Evolutionary conservation across 352 stramenopile genomes (phyloP).

Genomic region (Pythium dissimile): DNA sequence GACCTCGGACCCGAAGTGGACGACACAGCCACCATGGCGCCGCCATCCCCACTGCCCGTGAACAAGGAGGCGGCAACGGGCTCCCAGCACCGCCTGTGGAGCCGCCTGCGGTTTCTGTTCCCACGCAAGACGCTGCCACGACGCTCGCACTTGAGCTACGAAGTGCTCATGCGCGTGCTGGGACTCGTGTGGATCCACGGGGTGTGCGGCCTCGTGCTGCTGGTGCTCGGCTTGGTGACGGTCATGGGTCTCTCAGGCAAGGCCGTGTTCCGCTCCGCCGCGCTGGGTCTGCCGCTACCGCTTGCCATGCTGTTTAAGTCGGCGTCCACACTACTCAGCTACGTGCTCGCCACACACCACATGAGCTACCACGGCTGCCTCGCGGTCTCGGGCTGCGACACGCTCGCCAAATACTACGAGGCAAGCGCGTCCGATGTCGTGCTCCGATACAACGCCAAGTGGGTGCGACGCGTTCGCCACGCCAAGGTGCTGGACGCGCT

Average conservation of each 20-base stretch:
- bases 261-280: conserved; percentile 45
- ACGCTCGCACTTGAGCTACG: conserved; percentile 55
- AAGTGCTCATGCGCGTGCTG: conserved; percentile 68
- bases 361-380: conserved; percentile 64
- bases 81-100: conserved; percentile 37
- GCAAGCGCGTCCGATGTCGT: conserved; percentile 44
- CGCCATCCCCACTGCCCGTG: background rate
- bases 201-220: conserved; percentile 44
- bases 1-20: conserved; percentile 43
- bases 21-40: conserved; percentile 16
- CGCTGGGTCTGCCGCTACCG: conserved; percentile 56
- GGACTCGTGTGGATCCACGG: conserved; percentile 69
- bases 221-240: conserved; percentile 46
- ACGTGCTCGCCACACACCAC: conserved; percentile 51
- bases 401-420: conserved; percentile 32
- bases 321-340: conserved; percentile 45
- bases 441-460: conserved; percentile 62
- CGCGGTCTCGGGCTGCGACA: conserved; percentile 38
- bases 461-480: conserved; percentile 51
- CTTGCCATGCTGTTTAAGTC: conserved; percentile 61
- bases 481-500: conserved; percentile 58
- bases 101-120: conserved; percentile 61
- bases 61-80: conserved; percentile 5
- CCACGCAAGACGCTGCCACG: conserved; percentile 62
- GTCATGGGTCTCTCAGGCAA: conserved; percentile 38